Evolutionary conservation across 148 eudicot genomes (phyloP).

Genomic region (Tetragonia tetragonoides): DNA sequence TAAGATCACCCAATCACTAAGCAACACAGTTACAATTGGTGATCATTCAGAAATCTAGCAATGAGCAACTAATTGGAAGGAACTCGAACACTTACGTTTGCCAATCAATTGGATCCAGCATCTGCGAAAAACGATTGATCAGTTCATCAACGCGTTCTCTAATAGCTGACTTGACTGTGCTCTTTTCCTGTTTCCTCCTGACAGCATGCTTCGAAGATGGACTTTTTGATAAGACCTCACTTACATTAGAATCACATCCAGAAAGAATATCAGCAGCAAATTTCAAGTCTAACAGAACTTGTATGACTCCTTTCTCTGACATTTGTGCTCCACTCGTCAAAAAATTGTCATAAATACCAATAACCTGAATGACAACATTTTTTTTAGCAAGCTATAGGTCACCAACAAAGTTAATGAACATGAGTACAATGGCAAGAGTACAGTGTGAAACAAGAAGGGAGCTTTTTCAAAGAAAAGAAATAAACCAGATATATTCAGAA

Average conservation of each 20-base stretch:
- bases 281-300: constrained; percentile 79
- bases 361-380: constrained; percentile 43
- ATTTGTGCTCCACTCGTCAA: constrained; percentile 44
- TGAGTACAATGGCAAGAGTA: not conserved
- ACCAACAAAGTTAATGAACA: not conserved
- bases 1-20: not conserved
- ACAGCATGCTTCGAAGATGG: constrained; percentile 47
- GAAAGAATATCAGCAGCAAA: constrained; percentile 81
- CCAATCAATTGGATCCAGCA: constrained; percentile 97
- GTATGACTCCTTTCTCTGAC: constrained; percentile 85
- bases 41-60: not conserved
- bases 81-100: constrained; percentile 58
- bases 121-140: constrained; percentile 60
- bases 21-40: not conserved
- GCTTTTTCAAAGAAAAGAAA: not conserved
- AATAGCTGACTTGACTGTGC: constrained; percentile 49
- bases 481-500: not conserved
- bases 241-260: constrained; percentile 53
- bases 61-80: not conserved
- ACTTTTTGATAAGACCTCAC: constrained; percentile 43
- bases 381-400: constrained; percentile 1
- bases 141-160: constrained; percentile 60
- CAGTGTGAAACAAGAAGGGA: not conserved
- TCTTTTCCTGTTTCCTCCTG: constrained; percentile 72
- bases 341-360: constrained; percentile 60